These are phyloP conservation scores for Crassisporium funariophilum DNA, from an alignment of 768 basidiomycete genomes.

Conservation along the genomic window DNA sequence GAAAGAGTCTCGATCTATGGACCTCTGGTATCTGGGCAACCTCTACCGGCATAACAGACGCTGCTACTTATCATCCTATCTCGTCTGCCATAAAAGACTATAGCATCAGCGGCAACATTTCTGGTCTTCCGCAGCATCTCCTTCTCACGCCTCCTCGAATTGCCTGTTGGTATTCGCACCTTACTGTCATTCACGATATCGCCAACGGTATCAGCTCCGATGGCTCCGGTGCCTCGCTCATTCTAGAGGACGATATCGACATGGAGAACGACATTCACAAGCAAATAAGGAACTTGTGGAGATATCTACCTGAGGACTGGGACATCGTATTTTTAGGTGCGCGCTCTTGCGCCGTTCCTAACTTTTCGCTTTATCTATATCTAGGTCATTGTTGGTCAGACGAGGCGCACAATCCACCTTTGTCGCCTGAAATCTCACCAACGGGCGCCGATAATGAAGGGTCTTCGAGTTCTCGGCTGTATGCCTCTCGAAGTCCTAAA, in stretches of 20 bases:
- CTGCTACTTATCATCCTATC: conserved; percentile 26
- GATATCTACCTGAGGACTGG: conserved; percentile 59
- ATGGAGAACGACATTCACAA: conserved; percentile 64
- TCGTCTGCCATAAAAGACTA: conserved; percentile 48
- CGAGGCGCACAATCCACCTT: conserved; percentile 50
- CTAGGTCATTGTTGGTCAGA: conserved; percentile 82
- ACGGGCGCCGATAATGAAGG: conserved; percentile 7
- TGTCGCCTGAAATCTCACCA: conserved; percentile 20
- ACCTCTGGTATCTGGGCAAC: conserved; percentile 20
- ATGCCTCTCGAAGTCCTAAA: conserved; percentile 62
- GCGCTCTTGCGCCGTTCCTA: conserved; percentile 12
- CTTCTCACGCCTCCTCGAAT: conserved; percentile 60
- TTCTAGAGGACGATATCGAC: conserved; percentile 82
- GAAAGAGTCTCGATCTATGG: conserved; percentile 27
- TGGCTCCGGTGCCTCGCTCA: conserved; percentile 42
- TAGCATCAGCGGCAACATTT: conserved; percentile 34
- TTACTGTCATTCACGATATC: conserved; percentile 50
- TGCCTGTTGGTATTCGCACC: conserved; percentile 76
- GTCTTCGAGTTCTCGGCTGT: conserved; percentile 35
- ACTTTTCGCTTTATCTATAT: conserved; percentile 4
- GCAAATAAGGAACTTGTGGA: conserved; percentile 50
- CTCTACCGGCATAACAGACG: conserved; percentile 2
- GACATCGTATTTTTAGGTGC: conserved; percentile 74
- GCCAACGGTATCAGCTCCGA: conserved; percentile 26
- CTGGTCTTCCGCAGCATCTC: conserved; percentile 44